Conservation (phyloP, 2,329 filamentous ascomycete species). For the Sphaerulina musiva region DNA sequence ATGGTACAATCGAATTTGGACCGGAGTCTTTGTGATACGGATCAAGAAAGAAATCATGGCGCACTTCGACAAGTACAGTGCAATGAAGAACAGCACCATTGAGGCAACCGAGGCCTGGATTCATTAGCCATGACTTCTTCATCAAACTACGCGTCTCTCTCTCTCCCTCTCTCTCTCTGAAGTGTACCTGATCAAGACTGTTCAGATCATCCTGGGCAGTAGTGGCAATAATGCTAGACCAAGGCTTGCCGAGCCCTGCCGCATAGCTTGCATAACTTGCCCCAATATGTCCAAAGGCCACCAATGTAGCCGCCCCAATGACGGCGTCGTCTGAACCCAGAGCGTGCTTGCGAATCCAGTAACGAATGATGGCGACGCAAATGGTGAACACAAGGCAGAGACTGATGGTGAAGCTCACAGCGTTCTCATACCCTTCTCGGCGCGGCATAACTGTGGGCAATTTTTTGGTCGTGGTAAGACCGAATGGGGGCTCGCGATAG, state of each 20-base stretch:
- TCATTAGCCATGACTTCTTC: constrained; percentile 1
- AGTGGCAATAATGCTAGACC: constrained; percentile 13
- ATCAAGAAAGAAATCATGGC: constrained; percentile 31
- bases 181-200: constrained; percentile 24
- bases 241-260: constrained; percentile 27
- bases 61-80: constrained; percentile 30
- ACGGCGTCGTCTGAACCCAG: constrained; percentile 29
- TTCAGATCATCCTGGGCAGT: constrained; percentile 13
- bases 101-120: constrained; percentile 25
- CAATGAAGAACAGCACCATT: constrained; percentile 28
- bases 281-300: constrained; percentile 28
- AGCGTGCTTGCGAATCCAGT: constrained; percentile 28
- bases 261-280: constrained; percentile 27
- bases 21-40: constrained; percentile 28
- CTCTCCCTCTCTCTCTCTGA: background rate
- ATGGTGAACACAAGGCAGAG: constrained; percentile 31
- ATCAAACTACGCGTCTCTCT: background rate
- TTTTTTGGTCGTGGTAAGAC: background rate
- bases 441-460: constrained; percentile 19
- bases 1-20: constrained; percentile 25
- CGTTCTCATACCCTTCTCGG: constrained; percentile 25
- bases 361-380: constrained; percentile 26
- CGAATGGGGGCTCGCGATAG: background rate
- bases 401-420: constrained; percentile 28
- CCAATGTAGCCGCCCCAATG: constrained; percentile 27